These are phyloP conservation scores for Lepidium sativum DNA, from an alignment of 345 rosid genomes.

Conservation along the genomic window DNA sequence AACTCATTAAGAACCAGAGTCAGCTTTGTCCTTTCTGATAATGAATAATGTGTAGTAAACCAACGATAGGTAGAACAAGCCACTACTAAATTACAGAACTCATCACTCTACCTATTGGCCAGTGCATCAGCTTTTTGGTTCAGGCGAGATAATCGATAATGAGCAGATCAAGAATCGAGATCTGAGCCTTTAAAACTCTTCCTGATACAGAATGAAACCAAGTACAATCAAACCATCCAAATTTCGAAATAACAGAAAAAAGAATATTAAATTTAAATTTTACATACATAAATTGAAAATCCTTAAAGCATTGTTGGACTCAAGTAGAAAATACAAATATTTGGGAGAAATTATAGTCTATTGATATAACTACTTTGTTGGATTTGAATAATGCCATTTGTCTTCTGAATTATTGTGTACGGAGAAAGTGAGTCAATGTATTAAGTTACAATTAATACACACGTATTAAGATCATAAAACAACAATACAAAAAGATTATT, in stretches of 20 bases:
- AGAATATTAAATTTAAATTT: background rate
- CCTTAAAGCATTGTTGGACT: too few relatives aligned
- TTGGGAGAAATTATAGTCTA: background rate
- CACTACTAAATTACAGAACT: too few relatives aligned
- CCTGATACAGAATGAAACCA: too few relatives aligned
- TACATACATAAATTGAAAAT: background rate
- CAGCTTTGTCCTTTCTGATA: constrained; percentile 16
- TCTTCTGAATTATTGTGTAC: background rate
- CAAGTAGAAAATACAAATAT: background rate
- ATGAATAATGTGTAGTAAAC: too few relatives aligned
- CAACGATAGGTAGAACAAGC: too few relatives aligned
- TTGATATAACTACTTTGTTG: background rate
- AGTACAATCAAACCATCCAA: background rate
- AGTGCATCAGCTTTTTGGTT: too few relatives aligned
- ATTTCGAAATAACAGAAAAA: background rate
- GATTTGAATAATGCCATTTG: background rate
- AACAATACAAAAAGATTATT: background rate
- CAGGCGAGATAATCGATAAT: too few relatives aligned
- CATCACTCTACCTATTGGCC: too few relatives aligned
- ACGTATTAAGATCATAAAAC: background rate
- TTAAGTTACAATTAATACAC: background rate
- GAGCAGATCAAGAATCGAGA: too few relatives aligned
- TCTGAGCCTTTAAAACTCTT: too few relatives aligned
- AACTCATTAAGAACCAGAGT: constrained; percentile 17
- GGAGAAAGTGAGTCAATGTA: background rate